phyloP scores from a whole-genome alignment of 2,329 filamentous ascomycete genomes.

The Claviceps sp. region DNA sequence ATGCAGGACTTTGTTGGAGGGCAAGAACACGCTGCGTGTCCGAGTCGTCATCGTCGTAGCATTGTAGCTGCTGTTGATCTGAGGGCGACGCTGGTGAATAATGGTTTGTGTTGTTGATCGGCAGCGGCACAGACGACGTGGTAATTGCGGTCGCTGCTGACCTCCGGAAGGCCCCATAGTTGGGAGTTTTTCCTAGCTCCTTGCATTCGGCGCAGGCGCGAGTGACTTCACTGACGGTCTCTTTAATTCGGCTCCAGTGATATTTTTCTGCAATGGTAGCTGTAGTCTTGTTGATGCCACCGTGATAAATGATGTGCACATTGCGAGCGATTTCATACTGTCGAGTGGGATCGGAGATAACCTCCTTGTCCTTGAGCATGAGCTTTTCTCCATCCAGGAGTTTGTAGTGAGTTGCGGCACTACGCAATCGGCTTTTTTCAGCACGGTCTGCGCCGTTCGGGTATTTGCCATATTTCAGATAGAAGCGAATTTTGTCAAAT shows the following conservation, averaged over 20 bases:
- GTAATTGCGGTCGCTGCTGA: background rate
- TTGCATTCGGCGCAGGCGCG: slow-evolving; percentile 85
- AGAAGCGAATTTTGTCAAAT: slow-evolving; percentile 97
- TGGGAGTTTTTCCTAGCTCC: slow-evolving; percentile 51
- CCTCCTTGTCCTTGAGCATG: slow-evolving; percentile 96
- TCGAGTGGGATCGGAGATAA: slow-evolving; percentile 75
- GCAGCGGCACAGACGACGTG: background rate
- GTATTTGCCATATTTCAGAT: slow-evolving; percentile 88
- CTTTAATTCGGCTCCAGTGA: slow-evolving; percentile 97
- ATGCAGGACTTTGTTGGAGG: slow-evolving; percentile 17
- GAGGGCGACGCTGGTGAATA: background rate
- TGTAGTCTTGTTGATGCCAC: slow-evolving; percentile 96
- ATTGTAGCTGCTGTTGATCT: background rate
- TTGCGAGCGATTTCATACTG: slow-evolving; percentile 82
- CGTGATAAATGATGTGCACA: slow-evolving; percentile 64
- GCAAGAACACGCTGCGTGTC: slow-evolving; percentile 14
- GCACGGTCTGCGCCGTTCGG: slow-evolving; percentile 85
- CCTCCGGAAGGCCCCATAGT: slow-evolving; percentile 15
- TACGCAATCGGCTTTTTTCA: slow-evolving; percentile 88
- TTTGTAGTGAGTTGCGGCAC: slow-evolving; percentile 91
- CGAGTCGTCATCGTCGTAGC: slow-evolving; percentile 7
- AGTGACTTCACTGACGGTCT: slow-evolving; percentile 90
- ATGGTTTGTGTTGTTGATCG: background rate
- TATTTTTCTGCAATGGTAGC: slow-evolving; percentile 86
- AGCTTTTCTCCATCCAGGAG: slow-evolving; percentile 65